Base-by-base conservation (phyloP, 345 rosid species). In the Eucalyptus camaldulensis region DNA sequence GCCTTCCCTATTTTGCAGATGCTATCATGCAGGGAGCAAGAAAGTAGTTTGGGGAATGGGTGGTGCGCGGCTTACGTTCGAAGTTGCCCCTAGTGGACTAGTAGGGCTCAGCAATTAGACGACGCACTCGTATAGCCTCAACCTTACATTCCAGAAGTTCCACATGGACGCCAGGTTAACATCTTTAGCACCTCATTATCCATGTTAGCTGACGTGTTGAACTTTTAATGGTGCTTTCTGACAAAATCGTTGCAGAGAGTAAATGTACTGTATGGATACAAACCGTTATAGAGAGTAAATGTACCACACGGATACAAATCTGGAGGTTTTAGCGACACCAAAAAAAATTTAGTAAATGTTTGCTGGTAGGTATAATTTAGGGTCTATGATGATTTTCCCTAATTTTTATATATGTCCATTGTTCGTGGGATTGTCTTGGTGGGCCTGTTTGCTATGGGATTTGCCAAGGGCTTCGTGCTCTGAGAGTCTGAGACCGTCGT, bases 281-380 rank as follows among this genome's bases (percentile, higher is more conserved):
- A 40, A 40, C 4, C 1, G 1, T 69, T 8, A 16, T 3, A 1
- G 7, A 5, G 13, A 11, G 44, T 33, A 69, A 69, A 69, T 69
- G 13, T 9, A 37, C 1, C 0, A 0, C 25, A 16, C 6, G 7
- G 21, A 6, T 72, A 5, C 2, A 31, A n/a, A 3, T 67, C 31
- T 67, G 10, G 5, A 67, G 6, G 8, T 67, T 65, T 65, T 65
- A 1, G 40, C 0, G 40, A 56, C 3, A 2, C 3, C 24, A 3
- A 19, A 53, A 19, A 53, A 17, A 17, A 3, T 0, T 53, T 17
- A 53, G 6, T 56, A 56, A 67, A 67, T 31, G 40, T 40, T 40
- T 40, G 40, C 40, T 40, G 40, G 40, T 40, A 40, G 40, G 40
- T 40, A 40, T 40, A 40, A 40, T 40, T 40, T 40, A 4, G 40